A percentile compares a stretch with the other conserved stretches of the same genome.
phyloP scores from a whole-genome alignment of 169 alveolate genomes.

The Plasmodium inui region DNA sequence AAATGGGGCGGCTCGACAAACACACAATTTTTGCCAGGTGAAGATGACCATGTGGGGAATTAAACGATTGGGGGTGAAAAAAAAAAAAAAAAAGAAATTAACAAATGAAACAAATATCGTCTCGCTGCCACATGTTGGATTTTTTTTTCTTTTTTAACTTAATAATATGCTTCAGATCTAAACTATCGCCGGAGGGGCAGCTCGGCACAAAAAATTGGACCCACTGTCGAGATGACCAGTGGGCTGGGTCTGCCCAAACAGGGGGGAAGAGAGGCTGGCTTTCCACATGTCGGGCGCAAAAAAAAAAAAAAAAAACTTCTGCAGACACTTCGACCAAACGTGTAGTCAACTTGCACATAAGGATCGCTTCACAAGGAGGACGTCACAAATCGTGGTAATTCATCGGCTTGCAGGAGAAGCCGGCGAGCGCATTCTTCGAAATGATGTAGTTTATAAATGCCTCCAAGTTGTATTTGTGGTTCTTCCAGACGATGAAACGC shows the following conservation, averaged over 20 bases:
- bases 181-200: background rate
- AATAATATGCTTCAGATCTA: background rate
- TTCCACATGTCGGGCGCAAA: background rate
- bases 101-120: constrained; percentile 1
- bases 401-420: constrained; percentile 38
- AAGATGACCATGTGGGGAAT: background rate
- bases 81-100: background rate
- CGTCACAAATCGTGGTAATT: background rate
- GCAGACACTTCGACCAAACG: background rate
- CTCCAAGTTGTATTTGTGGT: constrained; percentile 32
- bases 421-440: constrained; percentile 27
- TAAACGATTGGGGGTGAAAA: background rate
- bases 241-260: too few relatives aligned
- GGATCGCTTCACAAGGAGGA: too few relatives aligned
- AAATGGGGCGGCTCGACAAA: background rate
- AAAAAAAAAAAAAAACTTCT: background rate
- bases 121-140: background rate
- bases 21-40: background rate
- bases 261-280: background rate
- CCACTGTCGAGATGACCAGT: background rate
- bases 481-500: constrained; percentile 46
- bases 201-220: background rate
- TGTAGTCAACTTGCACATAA: background rate
- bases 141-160: background rate
- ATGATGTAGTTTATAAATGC: constrained; percentile 54